A percentile compares a stretch with the other conserved stretches of the same genome.
Conservation (phyloP, 2,329 filamentous ascomycete species). For the Botryotinia globosa region DNA sequence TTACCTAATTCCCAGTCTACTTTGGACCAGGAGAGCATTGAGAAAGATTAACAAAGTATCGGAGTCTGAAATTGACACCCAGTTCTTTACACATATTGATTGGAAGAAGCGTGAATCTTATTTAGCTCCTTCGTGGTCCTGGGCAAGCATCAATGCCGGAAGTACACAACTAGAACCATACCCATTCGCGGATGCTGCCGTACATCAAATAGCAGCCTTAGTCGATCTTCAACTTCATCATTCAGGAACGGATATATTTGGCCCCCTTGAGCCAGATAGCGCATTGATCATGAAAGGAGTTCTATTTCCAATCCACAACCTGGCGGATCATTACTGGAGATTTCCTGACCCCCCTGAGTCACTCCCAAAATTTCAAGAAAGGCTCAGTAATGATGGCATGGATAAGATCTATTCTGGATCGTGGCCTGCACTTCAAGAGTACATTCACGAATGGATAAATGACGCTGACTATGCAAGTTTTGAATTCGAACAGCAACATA, state of each 20-base stretch:
- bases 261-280: conserved; percentile 8
- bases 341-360: conserved; percentile 8
- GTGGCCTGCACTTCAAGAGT: conserved; percentile 18
- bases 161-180: conserved; percentile 5
- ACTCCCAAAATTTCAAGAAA: not conserved
- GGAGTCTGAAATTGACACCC: not conserved
- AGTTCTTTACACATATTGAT: conserved; percentile 15
- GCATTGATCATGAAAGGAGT: conserved; percentile 14
- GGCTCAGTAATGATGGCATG: not conserved
- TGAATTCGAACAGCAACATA: conserved; percentile 26
- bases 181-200: conserved; percentile 1
- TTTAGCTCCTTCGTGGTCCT: conserved; percentile 25
- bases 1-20: conserved; percentile 17
- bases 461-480: conserved; percentile 13
- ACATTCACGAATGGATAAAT: conserved; percentile 18
- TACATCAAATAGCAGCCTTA: conserved; percentile 18
- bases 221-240: conserved; percentile 16
- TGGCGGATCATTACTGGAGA: conserved; percentile 16
- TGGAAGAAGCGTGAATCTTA: conserved; percentile 19
- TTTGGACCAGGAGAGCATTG: conserved; percentile 17
- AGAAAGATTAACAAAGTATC: conserved; percentile 1
- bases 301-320: conserved; percentile 13
- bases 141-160: conserved; percentile 24
- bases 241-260: conserved; percentile 11
- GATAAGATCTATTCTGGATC: not conserved